Conservation (phyloP, 1,284 basidiomycete species). For the Moesziomyces antarcticus region DNA sequence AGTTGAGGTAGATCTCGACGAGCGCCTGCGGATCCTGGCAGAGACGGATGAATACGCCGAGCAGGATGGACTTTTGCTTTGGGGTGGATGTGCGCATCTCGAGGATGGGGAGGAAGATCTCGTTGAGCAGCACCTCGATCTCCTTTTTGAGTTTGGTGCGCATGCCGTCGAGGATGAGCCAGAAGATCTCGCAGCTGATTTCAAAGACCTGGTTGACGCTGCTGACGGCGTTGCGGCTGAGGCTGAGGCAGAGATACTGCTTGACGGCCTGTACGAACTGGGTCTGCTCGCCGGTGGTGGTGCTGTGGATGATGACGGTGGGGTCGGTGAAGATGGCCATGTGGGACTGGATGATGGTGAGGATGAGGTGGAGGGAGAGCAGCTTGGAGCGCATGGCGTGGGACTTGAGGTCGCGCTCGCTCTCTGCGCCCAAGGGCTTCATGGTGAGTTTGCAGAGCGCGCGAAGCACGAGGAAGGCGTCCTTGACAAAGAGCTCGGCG, state of each 20-base stretch:
- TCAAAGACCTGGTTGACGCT: constrained; percentile 97
- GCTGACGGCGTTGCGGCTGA: constrained; percentile 95
- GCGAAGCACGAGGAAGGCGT: constrained; percentile 66
- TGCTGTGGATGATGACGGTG: constrained; percentile 62
- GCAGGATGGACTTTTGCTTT: constrained; percentile 72
- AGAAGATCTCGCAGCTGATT: constrained; percentile 97
- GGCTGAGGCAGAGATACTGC: constrained; percentile 79
- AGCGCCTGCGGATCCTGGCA: constrained; percentile 66
- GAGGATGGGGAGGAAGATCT: constrained; percentile 98
- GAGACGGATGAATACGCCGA: constrained; percentile 62
- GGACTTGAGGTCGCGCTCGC: constrained; percentile 65
- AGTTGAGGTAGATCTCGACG: constrained; percentile 67
- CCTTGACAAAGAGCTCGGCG: constrained; percentile 65
- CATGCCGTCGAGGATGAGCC: constrained; percentile 92
- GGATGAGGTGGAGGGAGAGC: constrained; percentile 64
- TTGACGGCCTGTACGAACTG: constrained; percentile 68
- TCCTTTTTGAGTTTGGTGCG: constrained; percentile 99
- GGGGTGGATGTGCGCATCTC: constrained; percentile 97
- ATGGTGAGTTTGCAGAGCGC: constrained; percentile 67
- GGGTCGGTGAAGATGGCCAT: constrained; percentile 64
- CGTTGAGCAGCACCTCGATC: constrained; percentile 96
- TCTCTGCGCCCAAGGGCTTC: constrained; percentile 65
- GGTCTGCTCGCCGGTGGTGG: constrained; percentile 65
- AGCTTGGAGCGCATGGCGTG: constrained; percentile 68
- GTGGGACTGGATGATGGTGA: constrained; percentile 62